Percentiles rank a stretch among this genome's conserved stretches.
phyloP scores from a whole-genome alignment of 768 basidiomycete species.

The Leccinum sublutescens region DNA sequence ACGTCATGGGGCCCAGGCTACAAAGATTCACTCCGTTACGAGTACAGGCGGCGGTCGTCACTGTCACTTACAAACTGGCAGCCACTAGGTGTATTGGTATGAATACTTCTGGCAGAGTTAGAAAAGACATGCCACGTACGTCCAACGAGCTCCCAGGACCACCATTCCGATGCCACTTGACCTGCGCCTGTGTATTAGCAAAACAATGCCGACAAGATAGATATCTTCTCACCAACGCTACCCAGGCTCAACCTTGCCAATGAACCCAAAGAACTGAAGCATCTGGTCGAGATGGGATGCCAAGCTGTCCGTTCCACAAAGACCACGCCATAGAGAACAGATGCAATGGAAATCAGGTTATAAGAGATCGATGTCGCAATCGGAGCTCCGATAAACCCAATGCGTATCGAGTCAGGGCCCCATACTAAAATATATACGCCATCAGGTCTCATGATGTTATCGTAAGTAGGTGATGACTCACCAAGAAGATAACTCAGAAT shows the following conservation, averaged over 20 bases:
- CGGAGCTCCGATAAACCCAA: slow-evolving; percentile 93
- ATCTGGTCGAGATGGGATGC: slow-evolving; percentile 69
- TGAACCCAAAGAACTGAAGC: slow-evolving; percentile 65
- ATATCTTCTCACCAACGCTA: slow-evolving; percentile 56
- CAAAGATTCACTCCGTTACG: slow-evolving; percentile 18
- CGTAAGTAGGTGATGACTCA: slow-evolving; percentile 22
- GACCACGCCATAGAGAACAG: slow-evolving; percentile 60
- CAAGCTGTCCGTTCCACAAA: slow-evolving; percentile 75
- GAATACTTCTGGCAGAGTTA: neutral
- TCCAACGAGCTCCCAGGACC: slow-evolving; percentile 91
- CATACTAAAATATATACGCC: slow-evolving; percentile 67
- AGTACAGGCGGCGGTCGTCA: neutral
- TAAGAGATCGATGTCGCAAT: slow-evolving; percentile 86
- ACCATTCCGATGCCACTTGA: slow-evolving; percentile 91
- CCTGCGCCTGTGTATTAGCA: slow-evolving; percentile 33
- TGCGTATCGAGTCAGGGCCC: slow-evolving; percentile 76
- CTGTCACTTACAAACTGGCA: slow-evolving; percentile 45
- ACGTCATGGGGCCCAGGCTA: slow-evolving; percentile 73
- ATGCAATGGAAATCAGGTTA: slow-evolving; percentile 69
- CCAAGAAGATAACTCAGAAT: slow-evolving; percentile 82
- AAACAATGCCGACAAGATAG: neutral
- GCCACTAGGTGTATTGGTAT: slow-evolving; percentile 37
- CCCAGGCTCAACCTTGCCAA: slow-evolving; percentile 76
- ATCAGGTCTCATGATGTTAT: slow-evolving; percentile 32
- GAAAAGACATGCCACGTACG: slow-evolving; percentile 20